Evolutionary conservation across 805 yeast species (phyloP).

Genomic region (Tetrapisispora pingtungensis): DNA sequence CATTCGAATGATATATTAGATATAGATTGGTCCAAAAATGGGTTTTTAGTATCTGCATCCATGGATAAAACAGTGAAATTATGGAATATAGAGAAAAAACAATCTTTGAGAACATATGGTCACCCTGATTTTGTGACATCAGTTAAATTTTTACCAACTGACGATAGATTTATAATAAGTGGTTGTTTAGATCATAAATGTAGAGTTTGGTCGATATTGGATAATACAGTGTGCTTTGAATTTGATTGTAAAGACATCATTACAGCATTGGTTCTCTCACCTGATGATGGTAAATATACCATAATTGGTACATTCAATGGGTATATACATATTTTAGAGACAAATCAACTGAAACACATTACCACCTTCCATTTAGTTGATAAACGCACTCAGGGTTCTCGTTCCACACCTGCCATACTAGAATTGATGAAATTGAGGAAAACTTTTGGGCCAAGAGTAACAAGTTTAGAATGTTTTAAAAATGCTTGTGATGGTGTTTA

Average conservation of each 20-base stretch:
- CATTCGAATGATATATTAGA: conserved; percentile 63
- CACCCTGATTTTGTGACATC: conserved; percentile 77
- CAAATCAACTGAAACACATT: conserved; percentile 47
- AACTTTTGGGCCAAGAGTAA: conserved; percentile 47
- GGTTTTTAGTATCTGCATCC: conserved; percentile 68
- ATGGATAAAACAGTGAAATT: conserved; percentile 76
- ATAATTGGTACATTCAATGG: conserved; percentile 78
- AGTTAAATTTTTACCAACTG: conserved; percentile 70
- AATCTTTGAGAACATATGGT: conserved; percentile 55
- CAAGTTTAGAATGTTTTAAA: conserved; percentile 56
- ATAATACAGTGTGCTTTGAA: conserved; percentile 50
- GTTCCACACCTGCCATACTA: background rate
- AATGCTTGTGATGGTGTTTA: conserved; percentile 23
- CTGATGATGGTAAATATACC: conserved; percentile 49
- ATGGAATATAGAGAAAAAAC: conserved; percentile 72
- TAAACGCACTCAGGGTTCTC: conserved; percentile 20
- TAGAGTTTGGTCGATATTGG: conserved; percentile 76
- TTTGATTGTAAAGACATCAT: conserved; percentile 55
- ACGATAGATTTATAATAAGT: conserved; percentile 77
- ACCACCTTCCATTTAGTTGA: conserved; percentile 39
- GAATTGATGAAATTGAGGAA: background rate
- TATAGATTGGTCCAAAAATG: conserved; percentile 81
- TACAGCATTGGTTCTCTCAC: conserved; percentile 67
- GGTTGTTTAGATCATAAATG: conserved; percentile 71
- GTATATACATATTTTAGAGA: conserved; percentile 46